A percentile compares a stretch with the other conserved stretches of the same genome.
Conservation (phyloP, 2,329 filamentous ascomycete genomes). For the Pezicula radicicola region DNA sequence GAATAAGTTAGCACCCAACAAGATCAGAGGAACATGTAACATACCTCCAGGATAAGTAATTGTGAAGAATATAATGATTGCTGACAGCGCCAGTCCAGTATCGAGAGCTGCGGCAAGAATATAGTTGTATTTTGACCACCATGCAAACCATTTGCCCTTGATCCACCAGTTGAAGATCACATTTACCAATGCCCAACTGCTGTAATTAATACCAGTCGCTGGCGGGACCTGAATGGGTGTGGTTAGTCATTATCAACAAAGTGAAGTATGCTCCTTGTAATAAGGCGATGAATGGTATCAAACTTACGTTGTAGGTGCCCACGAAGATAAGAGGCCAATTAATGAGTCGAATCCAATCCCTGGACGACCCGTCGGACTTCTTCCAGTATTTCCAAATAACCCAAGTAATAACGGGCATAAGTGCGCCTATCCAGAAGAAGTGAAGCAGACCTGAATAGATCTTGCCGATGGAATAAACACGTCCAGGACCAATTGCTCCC, state of each 20-base stretch:
- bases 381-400: conserved; percentile 33
- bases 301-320: conserved; percentile 32
- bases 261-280: too few relatives aligned
- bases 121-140: conserved; percentile 65
- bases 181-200: conserved; percentile 69
- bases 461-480: conserved; percentile 61
- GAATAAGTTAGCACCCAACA: too few relatives aligned
- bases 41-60: conserved; percentile 55
- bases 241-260: too few relatives aligned
- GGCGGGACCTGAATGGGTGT: conserved; percentile 20
- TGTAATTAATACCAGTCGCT: conserved; percentile 72
- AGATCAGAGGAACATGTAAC: conserved; percentile 30
- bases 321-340: conserved; percentile 27
- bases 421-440: conserved; percentile 48
- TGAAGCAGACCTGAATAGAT: conserved; percentile 52
- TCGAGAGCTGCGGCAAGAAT: conserved; percentile 61
- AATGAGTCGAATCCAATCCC: conserved; percentile 26
- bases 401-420: conserved; percentile 40
- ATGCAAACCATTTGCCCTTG: conserved; percentile 59
- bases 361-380: conserved; percentile 22
- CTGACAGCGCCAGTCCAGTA: conserved; percentile 63
- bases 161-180: conserved; percentile 68
- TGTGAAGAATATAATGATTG: conserved; percentile 70
- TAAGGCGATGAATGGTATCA: too few relatives aligned
- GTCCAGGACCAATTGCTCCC: conserved; percentile 51